phyloP scores from a whole-genome alignment of 2,329 filamentous ascomycete genomes.

The Calonectria crousiana region DNA sequence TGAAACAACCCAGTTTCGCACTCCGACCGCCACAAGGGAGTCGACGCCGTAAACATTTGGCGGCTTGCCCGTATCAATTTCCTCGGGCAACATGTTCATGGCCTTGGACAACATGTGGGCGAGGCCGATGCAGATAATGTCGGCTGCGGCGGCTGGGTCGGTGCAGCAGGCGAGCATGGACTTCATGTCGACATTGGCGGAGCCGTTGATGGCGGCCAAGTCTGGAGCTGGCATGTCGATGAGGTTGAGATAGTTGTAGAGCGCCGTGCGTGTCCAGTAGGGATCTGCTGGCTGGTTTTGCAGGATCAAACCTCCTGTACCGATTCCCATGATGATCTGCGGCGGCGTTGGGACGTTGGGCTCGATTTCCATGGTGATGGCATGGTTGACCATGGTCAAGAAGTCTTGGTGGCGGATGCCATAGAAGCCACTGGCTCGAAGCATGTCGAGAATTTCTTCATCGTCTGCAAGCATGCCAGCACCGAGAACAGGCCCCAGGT shows the following conservation, averaged over 20 bases:
- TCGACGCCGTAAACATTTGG: constrained; percentile 64
- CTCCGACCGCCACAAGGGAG: constrained; percentile 64
- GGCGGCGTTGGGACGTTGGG: constrained; percentile 51
- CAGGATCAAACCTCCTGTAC: constrained; percentile 64
- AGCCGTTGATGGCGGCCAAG: constrained; percentile 33
- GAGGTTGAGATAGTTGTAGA: constrained; percentile 62
- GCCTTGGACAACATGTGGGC: constrained; percentile 56
- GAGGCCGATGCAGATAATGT: constrained; percentile 53
- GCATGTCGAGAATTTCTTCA: constrained; percentile 58
- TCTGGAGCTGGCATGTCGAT: constrained; percentile 58
- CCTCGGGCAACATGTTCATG: constrained; percentile 58
- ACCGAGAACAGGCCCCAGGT: constrained; percentile 65
- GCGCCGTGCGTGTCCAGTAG: constrained; percentile 64
- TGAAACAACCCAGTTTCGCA: constrained; percentile 63
- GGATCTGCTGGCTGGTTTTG: constrained; percentile 66
- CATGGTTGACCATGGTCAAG: constrained; percentile 59
- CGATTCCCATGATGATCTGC: constrained; percentile 65
- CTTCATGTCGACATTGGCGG: constrained; percentile 45
- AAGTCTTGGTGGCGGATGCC: constrained; percentile 65
- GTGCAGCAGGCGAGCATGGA: constrained; percentile 47
- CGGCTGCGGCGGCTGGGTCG: constrained; percentile 45
- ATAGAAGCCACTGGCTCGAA: constrained; percentile 66
- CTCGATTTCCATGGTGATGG: constrained; percentile 55
- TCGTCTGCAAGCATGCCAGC: constrained; percentile 67
- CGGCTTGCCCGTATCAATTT: constrained; percentile 57